These are phyloP conservation scores for Apiospora kogelbergensis DNA, from an alignment of 2,329 filamentous ascomycete genomes.

Conservation along the genomic window DNA sequence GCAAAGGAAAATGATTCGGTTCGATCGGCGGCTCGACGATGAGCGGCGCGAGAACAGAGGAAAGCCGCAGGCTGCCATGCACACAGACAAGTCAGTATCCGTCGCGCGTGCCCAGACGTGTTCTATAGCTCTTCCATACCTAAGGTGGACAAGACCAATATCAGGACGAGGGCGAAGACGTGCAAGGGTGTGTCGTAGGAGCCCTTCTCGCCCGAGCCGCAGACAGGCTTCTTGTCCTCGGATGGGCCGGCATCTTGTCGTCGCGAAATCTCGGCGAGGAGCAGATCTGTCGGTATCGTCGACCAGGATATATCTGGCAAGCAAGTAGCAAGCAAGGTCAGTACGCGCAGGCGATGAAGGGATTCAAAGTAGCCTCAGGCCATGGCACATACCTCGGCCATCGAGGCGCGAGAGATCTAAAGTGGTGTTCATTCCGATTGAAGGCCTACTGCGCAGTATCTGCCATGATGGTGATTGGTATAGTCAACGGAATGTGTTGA, in stretches of 20 bases:
- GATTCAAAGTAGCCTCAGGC: neutral
- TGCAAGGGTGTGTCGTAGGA: slow-evolving; percentile 67
- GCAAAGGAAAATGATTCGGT: slow-evolving; percentile 62
- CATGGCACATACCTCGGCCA: slow-evolving; percentile 3
- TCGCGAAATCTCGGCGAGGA: slow-evolving; percentile 52
- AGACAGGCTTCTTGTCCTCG: slow-evolving; percentile 44
- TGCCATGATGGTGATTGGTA: neutral
- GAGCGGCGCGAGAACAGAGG: slow-evolving; percentile 63
- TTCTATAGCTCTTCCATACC: slow-evolving; percentile 38
- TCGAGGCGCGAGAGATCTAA: neutral
- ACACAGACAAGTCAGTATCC: neutral
- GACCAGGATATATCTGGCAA: slow-evolving; percentile 36
- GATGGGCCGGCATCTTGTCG: slow-evolving; percentile 38
- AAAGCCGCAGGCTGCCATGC: slow-evolving; percentile 58
- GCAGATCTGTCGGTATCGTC: slow-evolving; percentile 50
- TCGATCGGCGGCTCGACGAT: slow-evolving; percentile 57
- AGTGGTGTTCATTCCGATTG: slow-evolving; percentile 5
- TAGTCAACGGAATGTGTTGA: neutral
- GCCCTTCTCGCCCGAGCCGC: slow-evolving; percentile 52
- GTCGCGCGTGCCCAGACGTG: neutral
- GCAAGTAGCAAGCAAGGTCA: neutral
- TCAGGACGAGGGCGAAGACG: slow-evolving; percentile 66
- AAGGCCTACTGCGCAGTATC: neutral
- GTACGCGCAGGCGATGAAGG: too few species aligned
- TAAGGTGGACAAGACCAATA: slow-evolving; percentile 59